Evolutionary conservation across 1,284 basidiomycete species (phyloP).

Genomic region (Cerrena zonata): DNA sequence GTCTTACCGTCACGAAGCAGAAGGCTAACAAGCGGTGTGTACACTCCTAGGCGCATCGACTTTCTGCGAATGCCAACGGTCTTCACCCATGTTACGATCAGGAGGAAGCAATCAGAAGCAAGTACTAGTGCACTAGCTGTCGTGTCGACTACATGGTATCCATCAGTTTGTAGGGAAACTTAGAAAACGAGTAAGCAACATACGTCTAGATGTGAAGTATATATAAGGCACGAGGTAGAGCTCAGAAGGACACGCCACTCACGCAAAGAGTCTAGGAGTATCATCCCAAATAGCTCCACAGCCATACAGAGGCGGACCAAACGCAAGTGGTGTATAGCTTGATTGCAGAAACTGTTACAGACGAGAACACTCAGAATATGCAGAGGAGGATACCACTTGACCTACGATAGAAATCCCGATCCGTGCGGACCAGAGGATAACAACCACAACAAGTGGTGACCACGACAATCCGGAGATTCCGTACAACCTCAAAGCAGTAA

Average conservation of each 20-base stretch:
- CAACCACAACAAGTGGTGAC: neutral
- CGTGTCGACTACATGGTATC: slow-evolving; percentile 1
- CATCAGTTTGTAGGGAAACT: no score
- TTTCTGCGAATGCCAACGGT: slow-evolving; percentile 16
- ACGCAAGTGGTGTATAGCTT: slow-evolving; percentile 16
- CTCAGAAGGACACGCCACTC: neutral
- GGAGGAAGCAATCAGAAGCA: slow-evolving; percentile 12
- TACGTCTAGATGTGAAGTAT: no score
- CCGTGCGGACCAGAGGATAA: slow-evolving; percentile 2
- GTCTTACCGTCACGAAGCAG: slow-evolving; percentile 20
- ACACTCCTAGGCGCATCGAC: slow-evolving; percentile 13
- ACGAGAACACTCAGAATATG: neutral
- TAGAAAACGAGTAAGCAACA: no score
- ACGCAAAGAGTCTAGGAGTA: neutral
- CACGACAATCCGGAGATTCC: slow-evolving; percentile 13
- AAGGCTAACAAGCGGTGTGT: slow-evolving; percentile 14
- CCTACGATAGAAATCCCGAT: slow-evolving; percentile 4
- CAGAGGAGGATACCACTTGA: neutral
- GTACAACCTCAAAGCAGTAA: slow-evolving; percentile 14
- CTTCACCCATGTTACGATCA: slow-evolving; percentile 21
- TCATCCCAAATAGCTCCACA: slow-evolving; percentile 10
- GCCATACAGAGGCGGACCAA: slow-evolving; percentile 17
- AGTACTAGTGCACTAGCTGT: slow-evolving; percentile 3
- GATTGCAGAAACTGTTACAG: slow-evolving; percentile 13
- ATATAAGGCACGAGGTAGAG: no score